Evolutionary conservation across 176 grass and related monocot genomes (phyloP).

Genomic region (Carex scoparia): DNA sequence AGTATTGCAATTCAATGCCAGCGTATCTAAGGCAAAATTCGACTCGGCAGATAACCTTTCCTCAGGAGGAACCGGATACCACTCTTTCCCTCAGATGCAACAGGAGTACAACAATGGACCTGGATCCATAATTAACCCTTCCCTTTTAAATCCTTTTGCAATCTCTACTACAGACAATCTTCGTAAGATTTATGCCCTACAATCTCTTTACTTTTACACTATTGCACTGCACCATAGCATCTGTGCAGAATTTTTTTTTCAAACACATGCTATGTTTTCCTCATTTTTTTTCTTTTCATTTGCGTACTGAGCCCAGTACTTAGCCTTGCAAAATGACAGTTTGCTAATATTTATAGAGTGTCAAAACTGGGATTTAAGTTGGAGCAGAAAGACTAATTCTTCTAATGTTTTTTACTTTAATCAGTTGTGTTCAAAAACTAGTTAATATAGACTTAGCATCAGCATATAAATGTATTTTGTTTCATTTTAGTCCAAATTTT

Average conservation of each 20-base stretch:
- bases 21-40: slow-evolving; percentile 99
- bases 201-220: background rate
- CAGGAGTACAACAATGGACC: slow-evolving; percentile 72
- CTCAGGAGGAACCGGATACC: slow-evolving; percentile 81
- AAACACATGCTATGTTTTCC: background rate
- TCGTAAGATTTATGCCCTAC: background rate
- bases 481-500: background rate
- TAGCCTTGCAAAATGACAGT: background rate
- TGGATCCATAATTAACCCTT: slow-evolving; percentile 46
- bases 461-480: background rate
- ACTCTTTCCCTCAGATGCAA: slow-evolving; percentile 78
- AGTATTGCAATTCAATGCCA: slow-evolving; percentile 91
- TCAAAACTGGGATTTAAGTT: background rate
- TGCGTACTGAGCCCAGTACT: background rate
- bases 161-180: background rate
- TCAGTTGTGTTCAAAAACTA: background rate
- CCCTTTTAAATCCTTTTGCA: slow-evolving; percentile 14
- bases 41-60: slow-evolving; percentile 75
- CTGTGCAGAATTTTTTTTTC: background rate
- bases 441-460: background rate
- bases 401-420: background rate
- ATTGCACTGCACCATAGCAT: background rate
- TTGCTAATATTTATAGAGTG: background rate
- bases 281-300: background rate
- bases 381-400: background rate